Base-by-base conservation (phyloP, 176 grass and related monocot species). In the Coix lacrymajobi region DNA sequence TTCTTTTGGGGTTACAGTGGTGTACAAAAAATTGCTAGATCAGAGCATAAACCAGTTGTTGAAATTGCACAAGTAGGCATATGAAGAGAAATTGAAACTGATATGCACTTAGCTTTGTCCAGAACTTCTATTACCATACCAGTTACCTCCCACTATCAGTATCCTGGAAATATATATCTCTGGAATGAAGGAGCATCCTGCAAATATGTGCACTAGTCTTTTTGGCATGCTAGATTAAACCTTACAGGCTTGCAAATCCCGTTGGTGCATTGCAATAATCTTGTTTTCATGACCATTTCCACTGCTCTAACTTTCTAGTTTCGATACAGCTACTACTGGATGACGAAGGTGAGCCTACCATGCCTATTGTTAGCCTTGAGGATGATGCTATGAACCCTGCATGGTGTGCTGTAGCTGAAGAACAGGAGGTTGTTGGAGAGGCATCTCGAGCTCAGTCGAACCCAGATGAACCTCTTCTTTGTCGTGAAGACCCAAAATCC, bases 401-500 rank as follows among this genome's bases (percentile, higher is more conserved):
- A 24, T 91, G 78, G 86, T 89, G 84, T 73, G 71, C 81, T 48
- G 76, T 52, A 57, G 71, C 78, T 48, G 72, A 39, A 62, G 91
- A 88, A 62, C 52, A 74, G 77, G 87, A 75, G 73, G 51, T 81
- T 72, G 76, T 60, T 61, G 76, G 75, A 71, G 70, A 80, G 39
- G 73, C 64, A 71, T 37, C 76, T 79, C 68, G 41, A 24, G 64
- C 78, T 36, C 43, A 44, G 12, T 82, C 61, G 73, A 87, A 70
- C 79, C 25, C 75, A 62, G 79, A 93, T 5, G 79, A 90, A 49
- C 75, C 88, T 66, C 79, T 98, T 71, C 63, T 72, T 9, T 93
- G 91, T 65, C 79, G 73, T 30, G 92, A 95, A 72, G 90, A 85
- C 49, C 82, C 91, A 19, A 82, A 86, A 81, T 84, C 85, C 71